Percentiles rank a stretch among this genome's conserved stretches.
Evolutionary conservation across 768 basidiomycete genomes (phyloP).

Genomic region (Amanita rimosa): DNA sequence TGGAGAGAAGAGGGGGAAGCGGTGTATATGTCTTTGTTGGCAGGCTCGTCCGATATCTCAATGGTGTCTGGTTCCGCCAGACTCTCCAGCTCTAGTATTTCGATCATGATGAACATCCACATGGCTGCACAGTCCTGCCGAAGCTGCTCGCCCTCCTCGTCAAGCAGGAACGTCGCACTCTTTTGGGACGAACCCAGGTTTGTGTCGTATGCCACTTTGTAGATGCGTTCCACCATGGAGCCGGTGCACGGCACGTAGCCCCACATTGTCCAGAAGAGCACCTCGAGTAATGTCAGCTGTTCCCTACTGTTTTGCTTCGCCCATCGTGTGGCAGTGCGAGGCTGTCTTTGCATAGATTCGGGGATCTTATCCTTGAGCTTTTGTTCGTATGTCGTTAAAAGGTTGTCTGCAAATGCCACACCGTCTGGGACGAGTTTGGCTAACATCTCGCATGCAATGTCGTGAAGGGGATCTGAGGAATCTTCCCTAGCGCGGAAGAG

Average conservation of each 20-base stretch:
- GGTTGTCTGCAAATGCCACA: constrained; percentile 42
- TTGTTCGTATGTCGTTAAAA: constrained; percentile 50
- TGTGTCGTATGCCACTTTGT: constrained; percentile 52
- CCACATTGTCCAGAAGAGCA: constrained; percentile 88
- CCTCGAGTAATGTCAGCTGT: constrained; percentile 73
- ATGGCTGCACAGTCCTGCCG: constrained; percentile 58
- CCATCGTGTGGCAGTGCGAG: constrained; percentile 50
- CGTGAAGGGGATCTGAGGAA: constrained; percentile 38
- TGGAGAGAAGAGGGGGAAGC: constrained; percentile 52
- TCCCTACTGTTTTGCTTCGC: constrained; percentile 68
- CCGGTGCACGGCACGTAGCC: constrained; percentile 58
- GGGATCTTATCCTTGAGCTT: constrained; percentile 43
- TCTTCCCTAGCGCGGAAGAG: constrained; percentile 66
- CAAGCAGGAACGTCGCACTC: constrained; percentile 54
- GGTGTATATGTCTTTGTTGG: constrained; percentile 41
- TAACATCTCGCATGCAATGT: constrained; percentile 41
- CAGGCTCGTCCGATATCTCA: constrained; percentile 40
- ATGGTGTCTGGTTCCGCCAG: constrained; percentile 39
- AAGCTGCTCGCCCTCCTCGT: constrained; percentile 61
- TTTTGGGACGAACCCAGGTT: constrained; percentile 55
- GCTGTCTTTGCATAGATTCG: constrained; percentile 32
- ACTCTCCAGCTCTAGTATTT: constrained; percentile 71
- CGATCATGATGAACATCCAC: constrained; percentile 73
- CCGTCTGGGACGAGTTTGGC: constrained; percentile 55
- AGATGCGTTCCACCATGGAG: constrained; percentile 47